Evolutionary conservation across 352 stramenopile genomes (phyloP), one percentile per base, ranked within the genome.

Genomic region (Phytophthora boehmeriae): DNA sequence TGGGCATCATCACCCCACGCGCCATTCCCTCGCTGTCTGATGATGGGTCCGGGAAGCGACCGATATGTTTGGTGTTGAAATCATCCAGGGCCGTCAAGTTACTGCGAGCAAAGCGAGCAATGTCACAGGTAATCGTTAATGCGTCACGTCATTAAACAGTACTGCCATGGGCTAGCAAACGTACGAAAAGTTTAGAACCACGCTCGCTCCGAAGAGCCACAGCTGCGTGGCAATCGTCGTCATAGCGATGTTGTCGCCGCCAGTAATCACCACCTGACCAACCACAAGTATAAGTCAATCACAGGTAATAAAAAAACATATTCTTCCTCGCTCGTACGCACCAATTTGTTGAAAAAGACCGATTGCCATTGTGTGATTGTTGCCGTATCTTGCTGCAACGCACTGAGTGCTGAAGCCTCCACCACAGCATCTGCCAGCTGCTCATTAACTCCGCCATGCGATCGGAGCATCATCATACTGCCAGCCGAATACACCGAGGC

Each of bases 171-270:
- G 6, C 3, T 6, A 14, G 8, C 55, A 25, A 39, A 71, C 78
- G 38, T 76, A 90, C 80, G 66, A 64, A 54, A 92, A 92, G 5
- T 78, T 80, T 16, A 90, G 62, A 19, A 92, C 54, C 8, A 92
- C 77, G 35, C 80, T 90, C 4, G 78, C 80, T 2, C 83, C 83
- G 5, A 88, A 59, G 2, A 88, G 65, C 83, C 83, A 92, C 16
- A 92, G 53, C 6, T 89, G 78, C 8, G 71, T 88, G 13, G 83
- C 83, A 20, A 84, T 48, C 2, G 60, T 71, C 14, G 78, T 60
- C 27, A 89, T 79, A 1, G 50, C 50, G 16, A 71, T 71, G 22
- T 78, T 80, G 23, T 90, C 80, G 25, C 77, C 77, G 11, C 81
- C 80, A 9, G 79, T 89, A 20, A 89, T 61, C 8, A 90, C 79